These are phyloP conservation scores for Phytophthora syringae DNA, from an alignment of 352 stramenopile genomes.

Conservation along the genomic window DNA sequence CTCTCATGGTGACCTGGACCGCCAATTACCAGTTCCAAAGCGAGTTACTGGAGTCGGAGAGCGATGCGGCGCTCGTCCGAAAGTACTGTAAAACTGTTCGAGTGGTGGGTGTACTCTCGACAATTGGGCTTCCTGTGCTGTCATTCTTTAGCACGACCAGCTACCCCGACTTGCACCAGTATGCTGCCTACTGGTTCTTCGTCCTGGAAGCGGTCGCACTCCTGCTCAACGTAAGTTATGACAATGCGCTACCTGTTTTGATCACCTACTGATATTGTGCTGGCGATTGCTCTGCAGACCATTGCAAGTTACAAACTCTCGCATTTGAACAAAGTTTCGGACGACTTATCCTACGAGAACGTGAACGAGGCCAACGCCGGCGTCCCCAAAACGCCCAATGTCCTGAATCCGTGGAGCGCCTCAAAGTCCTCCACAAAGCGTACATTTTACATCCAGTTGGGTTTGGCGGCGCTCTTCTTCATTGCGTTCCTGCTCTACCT, in stretches of 20 bases:
- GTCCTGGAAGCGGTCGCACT: constrained; percentile 64
- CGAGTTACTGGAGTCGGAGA: constrained; percentile 25
- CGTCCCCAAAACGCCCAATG: neutral
- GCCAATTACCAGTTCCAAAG: constrained; percentile 59
- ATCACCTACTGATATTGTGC: neutral
- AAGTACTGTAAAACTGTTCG: constrained; percentile 28
- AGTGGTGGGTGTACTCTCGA: constrained; percentile 39
- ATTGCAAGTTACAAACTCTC: constrained; percentile 41
- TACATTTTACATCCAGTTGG: constrained; percentile 48
- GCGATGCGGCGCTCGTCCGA: constrained; percentile 9
- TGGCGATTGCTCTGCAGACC: constrained; percentile 23
- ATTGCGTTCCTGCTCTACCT: constrained; percentile 76
- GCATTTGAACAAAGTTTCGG: constrained; percentile 14
- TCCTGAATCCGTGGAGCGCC: constrained; percentile 23
- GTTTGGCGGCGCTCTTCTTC: constrained; percentile 56
- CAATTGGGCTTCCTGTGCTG: constrained; percentile 50
- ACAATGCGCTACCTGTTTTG: neutral
- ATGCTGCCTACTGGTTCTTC: constrained; percentile 78
- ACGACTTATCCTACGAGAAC: constrained; percentile 10
- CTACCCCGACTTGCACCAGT: constrained; percentile 63
- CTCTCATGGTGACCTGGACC: constrained; percentile 47
- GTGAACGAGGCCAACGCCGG: too few relatives aligned
- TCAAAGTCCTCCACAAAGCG: constrained; percentile 32
- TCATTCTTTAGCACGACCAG: constrained; percentile 67
- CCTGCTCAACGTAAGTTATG: constrained; percentile 56